Base-by-base conservation (phyloP, 2,329 filamentous ascomycete genomes). In the Monilinia polystroma region DNA sequence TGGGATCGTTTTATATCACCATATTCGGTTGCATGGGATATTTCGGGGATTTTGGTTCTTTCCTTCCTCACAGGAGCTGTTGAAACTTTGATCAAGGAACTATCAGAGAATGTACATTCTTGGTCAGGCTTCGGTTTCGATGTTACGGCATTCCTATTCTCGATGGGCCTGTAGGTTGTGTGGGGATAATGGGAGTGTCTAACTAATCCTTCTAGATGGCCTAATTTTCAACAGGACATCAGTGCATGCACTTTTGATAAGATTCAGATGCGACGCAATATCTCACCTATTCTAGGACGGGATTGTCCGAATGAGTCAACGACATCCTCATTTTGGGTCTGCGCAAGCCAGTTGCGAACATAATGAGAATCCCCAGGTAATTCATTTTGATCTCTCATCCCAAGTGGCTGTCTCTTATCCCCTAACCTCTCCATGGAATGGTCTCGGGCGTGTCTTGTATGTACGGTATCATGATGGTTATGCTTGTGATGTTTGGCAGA, bases 291-390 rank as follows among this genome's bases (percentile, higher is more conserved):
- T n/a, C 20, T 20, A 20, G 29, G 4, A 18, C n/a, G 23, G 4
- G 49, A 3, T 7, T 38, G 32, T 35, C 18, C 55, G 16, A 18
- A 35, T 32, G 18, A 0, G 38, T 64, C 66, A 65, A 53, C 68
- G 54, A 43, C 43, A 51, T 47, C 47, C 32, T 70, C 62, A 20
- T 66, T 58, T 51, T 68, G 66, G n/a, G 68, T 73, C 49, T 70
- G 71, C 32, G 67, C 70, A 63, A 76, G 71, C 74, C 74, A 76
- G 64, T 59, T 70, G 26, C 62, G 68, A 66, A 76, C 67, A 62
- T 72, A 75, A 35, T 73, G 65, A 49, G 68, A 58, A 47, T 72
- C 67, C 20, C 64, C 70, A 66, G 68, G 70, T 63, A 74, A 52
- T 16, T 68, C 43, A 29, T 47, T 55, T 45, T 55, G 49, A 23